A percentile compares a stretch with the other conserved stretches of the same genome.
Conservation (phyloP, 345 rosid genomes). For the Kernera saxatilis region DNA sequence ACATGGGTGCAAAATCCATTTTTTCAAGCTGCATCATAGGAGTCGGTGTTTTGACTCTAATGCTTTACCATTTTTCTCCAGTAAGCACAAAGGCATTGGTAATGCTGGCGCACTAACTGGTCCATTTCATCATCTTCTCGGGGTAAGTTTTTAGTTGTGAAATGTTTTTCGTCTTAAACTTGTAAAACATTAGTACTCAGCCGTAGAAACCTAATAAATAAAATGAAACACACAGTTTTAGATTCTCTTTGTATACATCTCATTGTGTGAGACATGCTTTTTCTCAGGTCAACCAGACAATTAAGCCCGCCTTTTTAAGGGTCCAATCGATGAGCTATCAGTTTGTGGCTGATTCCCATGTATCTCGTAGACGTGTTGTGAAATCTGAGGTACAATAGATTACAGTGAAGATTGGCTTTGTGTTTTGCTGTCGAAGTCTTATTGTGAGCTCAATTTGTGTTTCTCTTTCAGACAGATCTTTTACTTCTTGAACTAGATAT, state of each 20-base stretch:
- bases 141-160: slow-evolving; percentile 15
- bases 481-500: background rate
- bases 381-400: slow-evolving; percentile 17
- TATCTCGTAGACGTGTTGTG: background rate
- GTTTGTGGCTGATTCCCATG: slow-evolving; percentile 24
- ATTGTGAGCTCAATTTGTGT: background rate
- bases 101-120: background rate
- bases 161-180: background rate
- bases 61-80: slow-evolving; percentile 17
- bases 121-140: slow-evolving; percentile 16
- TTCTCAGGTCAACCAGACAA: slow-evolving; percentile 13
- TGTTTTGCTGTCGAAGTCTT: background rate
- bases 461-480: slow-evolving; percentile 3
- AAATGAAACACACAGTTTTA: background rate
- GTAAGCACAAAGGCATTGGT: slow-evolving; percentile 4
- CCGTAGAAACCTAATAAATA: background rate
- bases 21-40: background rate
- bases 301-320: slow-evolving; percentile 11
- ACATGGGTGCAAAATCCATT: background rate
- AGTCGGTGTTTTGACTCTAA: background rate
- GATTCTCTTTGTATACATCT: background rate
- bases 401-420: background rate
- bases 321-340: slow-evolving; percentile 24
- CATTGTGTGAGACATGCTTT: background rate
- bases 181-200: background rate